Base-by-base conservation (phyloP, 2,329 filamentous ascomycete species). In the Fusarium sp. region DNA sequence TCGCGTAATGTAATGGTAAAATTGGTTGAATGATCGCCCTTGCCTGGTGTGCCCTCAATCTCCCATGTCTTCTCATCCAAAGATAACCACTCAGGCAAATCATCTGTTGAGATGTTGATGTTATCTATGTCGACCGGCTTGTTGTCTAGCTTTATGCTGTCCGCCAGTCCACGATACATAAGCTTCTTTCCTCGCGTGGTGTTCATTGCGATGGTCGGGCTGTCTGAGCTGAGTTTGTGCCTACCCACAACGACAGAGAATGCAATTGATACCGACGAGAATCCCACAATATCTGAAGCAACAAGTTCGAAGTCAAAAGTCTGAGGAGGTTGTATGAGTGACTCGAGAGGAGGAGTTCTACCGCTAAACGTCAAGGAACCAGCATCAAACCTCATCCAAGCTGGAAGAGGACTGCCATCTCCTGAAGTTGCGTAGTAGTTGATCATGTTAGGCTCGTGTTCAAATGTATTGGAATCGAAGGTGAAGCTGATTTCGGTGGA, bases 381-480 rank as follows among this genome's bases (percentile, higher is more conserved):
- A 2, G 86, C 76, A 71, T 96, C 87, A 74, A 97, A 97, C n/a
- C 82, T 81, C 45, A 97, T 82, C 94, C 94, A 97, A 1, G 93
- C 90, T 21, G 94, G 94, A 37, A 97, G 81, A 37, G 94, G 93
- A n/a, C 91, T 92, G 74, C 92, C 92, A 74, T 95, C 87, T 7
- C 84, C 84, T 6, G 92, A 91, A 5, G 91, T 89, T 11, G 93
- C 92, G 76, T 96, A 95, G 78, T 94, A 97, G 61, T 89, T 88
- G 52, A 90, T 84, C 18, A 80, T 81, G 12, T 82, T 80, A 5
- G 79, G 79, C 6, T 83, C 81, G 43, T 85, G 80, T n/a, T 82
- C 82, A 77, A 97, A 97, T 0, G 91, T 93, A 19, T 87, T 80
- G 7, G 75, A 70, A 45, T 85, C 81, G 67, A 90, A 88, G 4